Base-by-base conservation (phyloP, 257 asterid species). In the Apocynum venetum region DNA sequence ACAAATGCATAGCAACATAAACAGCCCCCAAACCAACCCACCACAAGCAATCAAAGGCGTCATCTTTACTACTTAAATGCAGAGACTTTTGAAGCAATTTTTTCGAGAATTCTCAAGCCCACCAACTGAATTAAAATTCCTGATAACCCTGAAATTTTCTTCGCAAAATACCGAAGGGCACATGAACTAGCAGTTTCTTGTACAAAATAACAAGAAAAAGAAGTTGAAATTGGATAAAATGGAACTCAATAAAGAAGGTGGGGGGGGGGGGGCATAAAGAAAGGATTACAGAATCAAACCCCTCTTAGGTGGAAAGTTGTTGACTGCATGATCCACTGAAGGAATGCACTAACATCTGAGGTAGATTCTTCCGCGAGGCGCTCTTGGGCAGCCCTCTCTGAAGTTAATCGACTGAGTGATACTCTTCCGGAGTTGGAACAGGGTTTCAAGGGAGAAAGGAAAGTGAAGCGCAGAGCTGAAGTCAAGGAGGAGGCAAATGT, bases 1-100 rank as follows among this genome's bases (percentile, higher is more conserved):
- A 75, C 78, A 78, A 77, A 71, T 51, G 72, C 77, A 86, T 9
- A 87, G 36, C 74, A 86, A 43, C 49, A 86, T 55, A 78, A 86
- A 83, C 35, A 84, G 71, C 81, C 83, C 82, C 73, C 82, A 55
- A 56, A 10, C 20, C 71, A 88, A 56, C 87, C 85, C 53, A 46
- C 25, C 76, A 82, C 70, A 80, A 83, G 80, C 79, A 76, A 65
- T 41, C 53, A 60, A 84, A 77, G 79, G 56, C 89, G 59, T 83
- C 79, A 65, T 71, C 67, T 67, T 79, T 87, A 78, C 38, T 36
- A 76, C 77, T 14, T 20, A 78, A 79, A 66, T 46, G 63, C 38
- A 53, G 74, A 80, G 12, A 67, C 64, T 74, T 75, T 74, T 74
- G 61, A 15, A 38, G 67, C 57, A 57, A 36, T 60, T 43, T 8